Percentiles rank a stretch among this genome's conserved stretches.
Evolutionary conservation across 169 alveolate genomes (phyloP).

Genomic region (Ichthyophthirius multifiliis): DNA sequence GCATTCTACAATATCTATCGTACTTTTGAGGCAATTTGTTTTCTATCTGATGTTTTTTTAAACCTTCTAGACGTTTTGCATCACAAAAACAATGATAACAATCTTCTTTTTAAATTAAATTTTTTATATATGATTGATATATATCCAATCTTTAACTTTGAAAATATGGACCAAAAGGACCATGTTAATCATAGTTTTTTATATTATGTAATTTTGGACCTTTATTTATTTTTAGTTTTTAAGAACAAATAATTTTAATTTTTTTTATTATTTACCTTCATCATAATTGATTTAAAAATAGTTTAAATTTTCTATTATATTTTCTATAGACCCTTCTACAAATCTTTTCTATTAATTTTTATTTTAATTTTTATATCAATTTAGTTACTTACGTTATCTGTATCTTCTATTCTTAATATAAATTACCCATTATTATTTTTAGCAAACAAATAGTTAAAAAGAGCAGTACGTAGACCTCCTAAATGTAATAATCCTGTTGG

Average conservation of each 20-base stretch:
- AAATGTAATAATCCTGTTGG: slow-evolving; percentile 61
- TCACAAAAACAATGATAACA: slow-evolving; percentile 68
- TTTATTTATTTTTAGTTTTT: background rate
- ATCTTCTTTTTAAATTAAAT: slow-evolving; percentile 31
- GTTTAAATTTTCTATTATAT: slow-evolving; percentile 21
- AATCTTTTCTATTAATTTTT: slow-evolving; percentile 22
- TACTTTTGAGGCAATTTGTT: slow-evolving; percentile 37
- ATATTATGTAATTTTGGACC: background rate
- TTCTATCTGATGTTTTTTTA: slow-evolving; percentile 27
- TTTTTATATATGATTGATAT: background rate
- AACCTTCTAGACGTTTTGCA: slow-evolving; percentile 35
- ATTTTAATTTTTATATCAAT: background rate
- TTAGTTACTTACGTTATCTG: slow-evolving; percentile 31
- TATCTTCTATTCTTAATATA: slow-evolving; percentile 64
- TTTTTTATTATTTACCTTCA: slow-evolving; percentile 45
- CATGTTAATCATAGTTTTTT: background rate
- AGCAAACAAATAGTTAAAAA: slow-evolving; percentile 63
- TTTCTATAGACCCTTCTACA: slow-evolving; percentile 39
- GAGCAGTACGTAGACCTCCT: slow-evolving; percentile 65
- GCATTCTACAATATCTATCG: slow-evolving; percentile 47
- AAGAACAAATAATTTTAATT: background rate
- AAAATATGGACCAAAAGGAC: slow-evolving; percentile 13
- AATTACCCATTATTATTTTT: slow-evolving; percentile 52
- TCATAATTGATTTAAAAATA: slow-evolving; percentile 52
- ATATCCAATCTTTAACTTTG: background rate